phyloP scores from a whole-genome alignment of 371 early-diverging fungal species.

The Mucor mucedo region DNA sequence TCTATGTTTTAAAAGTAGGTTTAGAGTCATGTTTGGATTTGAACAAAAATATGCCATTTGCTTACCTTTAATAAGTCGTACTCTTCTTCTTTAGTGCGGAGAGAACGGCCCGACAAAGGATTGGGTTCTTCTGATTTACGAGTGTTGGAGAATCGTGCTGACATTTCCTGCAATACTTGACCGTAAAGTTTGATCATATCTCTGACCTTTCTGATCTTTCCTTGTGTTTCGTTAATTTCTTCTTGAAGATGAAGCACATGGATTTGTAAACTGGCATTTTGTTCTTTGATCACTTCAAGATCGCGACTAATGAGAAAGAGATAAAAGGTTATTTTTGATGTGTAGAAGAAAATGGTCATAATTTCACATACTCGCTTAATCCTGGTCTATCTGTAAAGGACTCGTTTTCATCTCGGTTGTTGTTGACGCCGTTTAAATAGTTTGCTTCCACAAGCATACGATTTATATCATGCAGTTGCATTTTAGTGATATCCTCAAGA shows the following conservation, averaged over 20 bases:
- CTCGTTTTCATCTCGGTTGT: conserved; percentile 31
- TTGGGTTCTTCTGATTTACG: conserved; percentile 37
- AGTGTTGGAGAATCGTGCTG: conserved; percentile 36
- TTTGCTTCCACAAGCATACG: conserved; percentile 71
- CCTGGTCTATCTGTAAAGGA: conserved; percentile 38
- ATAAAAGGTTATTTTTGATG: conserved; percentile 1
- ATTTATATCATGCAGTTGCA: conserved; percentile 70
- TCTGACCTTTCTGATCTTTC: conserved; percentile 77
- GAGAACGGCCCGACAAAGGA: conserved; percentile 29
- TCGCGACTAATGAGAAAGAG: conserved; percentile 31
- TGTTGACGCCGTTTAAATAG: conserved; percentile 52
- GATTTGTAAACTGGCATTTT: conserved; percentile 63
- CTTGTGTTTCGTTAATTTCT: conserved; percentile 72
- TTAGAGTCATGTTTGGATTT: conserved; percentile 15
- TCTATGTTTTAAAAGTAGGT: conserved; percentile 43
- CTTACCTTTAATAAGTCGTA: conserved; percentile 71
- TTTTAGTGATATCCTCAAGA: conserved; percentile 66
- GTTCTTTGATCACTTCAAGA: conserved; percentile 64
- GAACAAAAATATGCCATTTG: not conserved
- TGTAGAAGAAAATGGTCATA: not conserved
- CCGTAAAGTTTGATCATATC: conserved; percentile 68
- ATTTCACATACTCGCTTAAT: conserved; percentile 45
- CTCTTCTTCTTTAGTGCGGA: conserved; percentile 70
- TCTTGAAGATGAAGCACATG: conserved; percentile 68
- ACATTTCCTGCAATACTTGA: conserved; percentile 58